Conservation (phyloP, 768 basidiomycete genomes). For the Boletus speciosus region DNA sequence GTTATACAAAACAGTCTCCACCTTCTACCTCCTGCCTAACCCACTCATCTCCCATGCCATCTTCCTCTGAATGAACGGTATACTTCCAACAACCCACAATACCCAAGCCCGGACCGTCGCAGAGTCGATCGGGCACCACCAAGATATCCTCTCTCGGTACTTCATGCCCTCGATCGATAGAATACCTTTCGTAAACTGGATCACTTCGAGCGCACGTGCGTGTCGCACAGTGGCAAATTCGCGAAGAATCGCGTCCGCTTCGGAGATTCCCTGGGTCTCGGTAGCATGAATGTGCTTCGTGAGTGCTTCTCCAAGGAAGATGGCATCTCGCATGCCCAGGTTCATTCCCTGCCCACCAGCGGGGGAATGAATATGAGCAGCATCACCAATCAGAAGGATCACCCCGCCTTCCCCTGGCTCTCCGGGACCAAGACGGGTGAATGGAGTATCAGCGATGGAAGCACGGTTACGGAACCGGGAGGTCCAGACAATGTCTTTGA, state of each 20-base stretch:
- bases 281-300: slow-evolving; percentile 32
- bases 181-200: slow-evolving; percentile 39
- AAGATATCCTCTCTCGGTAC: slow-evolving; percentile 9
- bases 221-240: slow-evolving; percentile 36
- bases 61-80: slow-evolving; percentile 13
- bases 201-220: slow-evolving; percentile 39
- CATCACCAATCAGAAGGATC: slow-evolving; percentile 41
- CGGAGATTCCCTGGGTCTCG: slow-evolving; percentile 3
- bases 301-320: slow-evolving; percentile 43
- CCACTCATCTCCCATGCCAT: slow-evolving; percentile 26
- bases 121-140: slow-evolving; percentile 28
- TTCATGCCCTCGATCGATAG: slow-evolving; percentile 18
- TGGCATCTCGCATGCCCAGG: slow-evolving; percentile 53
- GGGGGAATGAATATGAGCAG: slow-evolving; percentile 54
- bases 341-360: slow-evolving; percentile 59
- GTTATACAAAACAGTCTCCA: too few species aligned
- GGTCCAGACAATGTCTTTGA: slow-evolving; percentile 42
- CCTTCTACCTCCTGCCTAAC: not conserved
- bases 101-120: slow-evolving; percentile 25
- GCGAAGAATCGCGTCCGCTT: slow-evolving; percentile 33
- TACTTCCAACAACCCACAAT: slow-evolving; percentile 19
- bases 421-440: slow-evolving; percentile 27
- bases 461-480: slow-evolving; percentile 45
- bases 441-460: slow-evolving; percentile 40
- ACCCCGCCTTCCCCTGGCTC: slow-evolving; percentile 11